A percentile compares a stretch with the other conserved stretches of the same genome.
These are phyloP conservation scores for Glutinoglossum americanum DNA, from an alignment of 495 filamentous ascomycete genomes.

Conservation along the genomic window DNA sequence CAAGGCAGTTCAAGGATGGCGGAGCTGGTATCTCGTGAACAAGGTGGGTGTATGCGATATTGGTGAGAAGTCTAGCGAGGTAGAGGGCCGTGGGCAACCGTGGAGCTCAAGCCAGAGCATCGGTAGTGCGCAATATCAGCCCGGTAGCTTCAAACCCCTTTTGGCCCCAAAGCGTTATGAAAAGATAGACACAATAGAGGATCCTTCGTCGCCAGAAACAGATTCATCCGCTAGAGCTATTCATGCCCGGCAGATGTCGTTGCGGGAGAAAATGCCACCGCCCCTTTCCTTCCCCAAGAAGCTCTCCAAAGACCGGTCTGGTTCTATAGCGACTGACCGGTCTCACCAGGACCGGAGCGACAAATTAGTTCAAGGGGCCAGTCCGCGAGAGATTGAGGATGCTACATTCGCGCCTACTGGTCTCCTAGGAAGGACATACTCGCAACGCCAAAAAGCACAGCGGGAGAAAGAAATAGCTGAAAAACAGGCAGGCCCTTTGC, in stretches of 20 bases:
- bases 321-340: constrained; percentile 3
- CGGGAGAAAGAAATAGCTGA: constrained; percentile 25
- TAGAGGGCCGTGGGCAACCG: neutral
- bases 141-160: constrained; percentile 34
- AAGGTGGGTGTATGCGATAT: constrained; percentile 30
- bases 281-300: constrained; percentile 23
- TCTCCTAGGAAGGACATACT: constrained; percentile 42
- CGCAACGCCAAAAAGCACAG: constrained; percentile 32
- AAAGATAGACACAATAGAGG: constrained; percentile 19
- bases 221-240: constrained; percentile 12
- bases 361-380: neutral
- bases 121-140: constrained; percentile 23
- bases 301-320: constrained; percentile 11
- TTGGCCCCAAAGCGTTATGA: constrained; percentile 28
- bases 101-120: constrained; percentile 8
- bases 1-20: constrained; percentile 50
- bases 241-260: constrained; percentile 16
- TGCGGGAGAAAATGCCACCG: constrained; percentile 23
- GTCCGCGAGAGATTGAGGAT: constrained; percentile 3
- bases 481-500: neutral
- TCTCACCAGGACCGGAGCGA: neutral
- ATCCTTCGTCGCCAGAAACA: constrained; percentile 11
- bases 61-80: neutral
- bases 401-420: constrained; percentile 31
- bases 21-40: constrained; percentile 73